phyloP scores from a whole-genome alignment of 495 filamentous ascomycete genomes.

The Xylaria flabelliformis region DNA sequence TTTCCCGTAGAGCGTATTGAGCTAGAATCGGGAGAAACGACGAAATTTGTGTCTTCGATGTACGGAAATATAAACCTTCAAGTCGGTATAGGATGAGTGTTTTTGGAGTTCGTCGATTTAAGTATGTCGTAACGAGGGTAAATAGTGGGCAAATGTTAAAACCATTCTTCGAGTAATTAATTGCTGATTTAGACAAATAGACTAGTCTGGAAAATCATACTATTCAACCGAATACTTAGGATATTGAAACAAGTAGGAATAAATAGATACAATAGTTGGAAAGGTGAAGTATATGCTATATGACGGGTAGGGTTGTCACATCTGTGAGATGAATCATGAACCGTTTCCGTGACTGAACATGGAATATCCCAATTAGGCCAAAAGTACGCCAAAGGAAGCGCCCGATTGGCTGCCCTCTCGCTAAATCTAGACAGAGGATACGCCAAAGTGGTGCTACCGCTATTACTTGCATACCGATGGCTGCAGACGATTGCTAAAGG shows the following conservation, averaged over 20 bases:
- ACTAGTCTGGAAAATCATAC: neutral
- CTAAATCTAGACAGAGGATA: neutral
- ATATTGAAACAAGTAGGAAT: neutral
- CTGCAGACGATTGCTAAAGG: conserved; percentile 2
- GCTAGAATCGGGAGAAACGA: neutral
- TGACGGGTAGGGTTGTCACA: neutral
- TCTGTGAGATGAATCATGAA: conserved; percentile 2
- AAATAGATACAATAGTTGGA: neutral
- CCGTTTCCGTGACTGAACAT: neutral
- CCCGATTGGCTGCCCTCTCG: conserved; percentile 13
- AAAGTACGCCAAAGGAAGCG: neutral
- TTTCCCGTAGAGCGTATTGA: neutral
- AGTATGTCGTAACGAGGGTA: neutral
- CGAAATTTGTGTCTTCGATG: neutral
- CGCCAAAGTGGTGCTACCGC: neutral
- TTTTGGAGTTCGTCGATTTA: neutral
- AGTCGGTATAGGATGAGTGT: neutral
- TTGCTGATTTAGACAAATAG: neutral
- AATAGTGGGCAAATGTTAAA: neutral
- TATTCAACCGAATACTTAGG: neutral
- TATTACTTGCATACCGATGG: neutral
- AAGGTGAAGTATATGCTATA: neutral
- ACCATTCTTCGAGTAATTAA: neutral
- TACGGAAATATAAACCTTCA: neutral
- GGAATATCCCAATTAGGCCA: conserved; percentile 16